Percentiles rank a stretch among this genome's conserved stretches.
These are phyloP conservation scores for Populus pruinosa DNA, from an alignment of 345 rosid genomes.

Conservation along the genomic window DNA sequence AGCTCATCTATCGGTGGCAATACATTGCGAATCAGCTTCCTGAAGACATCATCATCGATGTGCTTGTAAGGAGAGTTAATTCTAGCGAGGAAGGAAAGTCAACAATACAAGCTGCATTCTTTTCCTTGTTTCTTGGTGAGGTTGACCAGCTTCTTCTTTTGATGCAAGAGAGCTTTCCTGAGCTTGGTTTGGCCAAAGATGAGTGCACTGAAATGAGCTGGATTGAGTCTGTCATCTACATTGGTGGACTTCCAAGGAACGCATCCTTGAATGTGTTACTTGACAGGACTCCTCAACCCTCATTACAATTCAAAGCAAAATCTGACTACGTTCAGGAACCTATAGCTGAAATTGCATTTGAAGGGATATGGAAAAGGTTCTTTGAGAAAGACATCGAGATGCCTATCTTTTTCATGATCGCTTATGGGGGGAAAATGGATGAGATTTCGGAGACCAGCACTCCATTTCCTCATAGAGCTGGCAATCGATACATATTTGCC, in stretches of 20 bases:
- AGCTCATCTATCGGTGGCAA: no score
- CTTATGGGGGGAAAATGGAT: constrained; percentile 62
- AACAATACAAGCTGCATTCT: constrained; percentile 31
- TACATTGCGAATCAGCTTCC: constrained; percentile 8
- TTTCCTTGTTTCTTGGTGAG: constrained; percentile 36
- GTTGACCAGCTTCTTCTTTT: constrained; percentile 27
- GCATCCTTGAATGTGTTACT: constrained; percentile 30
- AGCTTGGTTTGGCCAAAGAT: constrained; percentile 11
- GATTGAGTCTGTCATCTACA: no score
- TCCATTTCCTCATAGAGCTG: constrained; percentile 47
- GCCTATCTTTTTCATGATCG: constrained; percentile 33
- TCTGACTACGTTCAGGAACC: constrained; percentile 57
- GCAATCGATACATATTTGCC: constrained; percentile 46
- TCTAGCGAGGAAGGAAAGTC: constrained; percentile 7
- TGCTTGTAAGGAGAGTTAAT: constrained; percentile 21
- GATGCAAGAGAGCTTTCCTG: constrained; percentile 6
- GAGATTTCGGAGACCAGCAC: constrained; percentile 30
- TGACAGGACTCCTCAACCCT: constrained; percentile 31
- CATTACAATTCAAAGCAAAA: constrained; percentile 50
- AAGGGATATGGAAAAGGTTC: constrained; percentile 50
- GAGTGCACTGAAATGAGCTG: no score
- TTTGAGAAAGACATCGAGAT: constrained; percentile 3
- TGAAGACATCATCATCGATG: constrained; percentile 44
- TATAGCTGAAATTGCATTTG: constrained; percentile 30
- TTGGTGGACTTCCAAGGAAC: no score